Conservation (phyloP, 139 green algal genomes). For the Chlamydomonas sphaeroides region DNA sequence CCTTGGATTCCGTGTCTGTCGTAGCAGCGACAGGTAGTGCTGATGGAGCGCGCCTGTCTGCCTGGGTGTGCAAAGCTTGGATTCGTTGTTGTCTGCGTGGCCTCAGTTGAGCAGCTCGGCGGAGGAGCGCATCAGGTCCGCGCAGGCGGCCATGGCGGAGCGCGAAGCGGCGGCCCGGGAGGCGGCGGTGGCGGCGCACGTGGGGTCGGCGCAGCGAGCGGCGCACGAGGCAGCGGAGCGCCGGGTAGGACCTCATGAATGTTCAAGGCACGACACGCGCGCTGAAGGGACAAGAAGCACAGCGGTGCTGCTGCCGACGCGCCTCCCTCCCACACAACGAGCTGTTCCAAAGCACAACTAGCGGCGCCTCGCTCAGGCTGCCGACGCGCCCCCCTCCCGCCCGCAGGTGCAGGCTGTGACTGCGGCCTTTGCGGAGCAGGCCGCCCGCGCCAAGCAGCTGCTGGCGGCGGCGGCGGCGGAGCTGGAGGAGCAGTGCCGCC, state of each 20-base stretch:
- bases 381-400: no score
- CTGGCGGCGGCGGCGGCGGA: not conserved
- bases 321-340: no score
- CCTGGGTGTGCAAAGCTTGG: no score
- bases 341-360: no score
- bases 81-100: no score
- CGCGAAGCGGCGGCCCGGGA: not conserved
- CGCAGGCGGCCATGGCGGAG: not conserved
- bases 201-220: conserved; percentile 14
- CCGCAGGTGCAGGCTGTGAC: conserved; percentile 7
- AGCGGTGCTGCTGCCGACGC: no score
- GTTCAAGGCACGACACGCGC: no score
- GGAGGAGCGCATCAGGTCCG: conserved; percentile 1
- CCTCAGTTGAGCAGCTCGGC: conserved; percentile 4
- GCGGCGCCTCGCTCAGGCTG: no score
- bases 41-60: no score
- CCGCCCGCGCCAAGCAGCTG: not conserved
- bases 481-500: conserved; percentile 11
- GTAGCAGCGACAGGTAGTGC: no score
- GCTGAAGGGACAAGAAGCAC: no score
- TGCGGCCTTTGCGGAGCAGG: not conserved
- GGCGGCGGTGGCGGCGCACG: not conserved
- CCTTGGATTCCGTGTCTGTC: no score
- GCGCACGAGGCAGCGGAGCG: conserved; percentile 1
- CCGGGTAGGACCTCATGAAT: not conserved